These are phyloP conservation scores for Populus alba DNA, from an alignment of 345 rosid species.

Conservation along the genomic window DNA sequence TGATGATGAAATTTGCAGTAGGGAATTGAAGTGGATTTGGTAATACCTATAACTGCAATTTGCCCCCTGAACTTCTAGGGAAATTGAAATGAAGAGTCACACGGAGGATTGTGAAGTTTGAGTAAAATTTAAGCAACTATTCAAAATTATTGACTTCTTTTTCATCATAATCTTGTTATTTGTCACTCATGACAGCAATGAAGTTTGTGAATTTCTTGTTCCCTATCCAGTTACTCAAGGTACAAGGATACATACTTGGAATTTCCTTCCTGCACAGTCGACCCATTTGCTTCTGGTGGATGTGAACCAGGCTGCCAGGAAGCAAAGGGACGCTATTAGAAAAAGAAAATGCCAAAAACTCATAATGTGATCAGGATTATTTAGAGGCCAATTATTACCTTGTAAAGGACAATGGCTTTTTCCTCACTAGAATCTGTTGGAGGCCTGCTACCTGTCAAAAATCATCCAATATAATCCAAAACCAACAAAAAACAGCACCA, in stretches of 20 bases:
- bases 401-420: conserved; percentile 87
- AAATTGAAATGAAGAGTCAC: neutral
- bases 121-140: neutral
- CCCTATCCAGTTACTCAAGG: conserved; percentile 2
- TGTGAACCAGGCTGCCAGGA: conserved; percentile 64
- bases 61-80: neutral
- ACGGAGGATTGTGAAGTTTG: neutral
- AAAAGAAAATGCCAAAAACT: conserved; percentile 5
- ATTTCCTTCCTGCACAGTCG: conserved; percentile 47
- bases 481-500: conserved; percentile 7
- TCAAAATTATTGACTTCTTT: neutral
- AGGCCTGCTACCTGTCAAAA: conserved; percentile 52
- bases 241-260: conserved; percentile 57
- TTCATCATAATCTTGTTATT: conserved; percentile 1
- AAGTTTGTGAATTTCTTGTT: neutral
- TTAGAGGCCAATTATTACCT: conserved; percentile 45
- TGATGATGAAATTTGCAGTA: neutral
- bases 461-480: conserved; percentile 16
- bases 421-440: conserved; percentile 51
- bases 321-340: conserved; percentile 22
- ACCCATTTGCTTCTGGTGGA: conserved; percentile 53
- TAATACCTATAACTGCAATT: neutral
- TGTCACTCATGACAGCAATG: neutral
- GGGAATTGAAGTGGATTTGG: neutral
- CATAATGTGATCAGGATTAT: conserved; percentile 4